A percentile compares a stretch with the other conserved stretches of the same genome.
Conservation (phyloP, 2,329 filamentous ascomycete genomes). For the Xylaria hypoxylon region DNA sequence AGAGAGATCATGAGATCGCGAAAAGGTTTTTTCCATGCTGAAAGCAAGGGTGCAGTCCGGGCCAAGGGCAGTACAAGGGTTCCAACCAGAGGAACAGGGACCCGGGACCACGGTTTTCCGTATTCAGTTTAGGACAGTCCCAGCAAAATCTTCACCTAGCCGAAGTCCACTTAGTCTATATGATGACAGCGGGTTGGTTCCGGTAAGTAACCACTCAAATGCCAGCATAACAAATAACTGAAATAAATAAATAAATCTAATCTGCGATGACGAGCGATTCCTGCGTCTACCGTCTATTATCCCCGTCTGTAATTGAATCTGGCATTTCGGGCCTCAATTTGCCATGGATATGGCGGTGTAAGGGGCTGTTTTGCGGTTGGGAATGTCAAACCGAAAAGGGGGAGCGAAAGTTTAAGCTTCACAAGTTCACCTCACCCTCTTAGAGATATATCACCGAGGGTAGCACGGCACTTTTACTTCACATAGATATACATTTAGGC, state of each 20-base stretch:
- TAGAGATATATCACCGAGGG: too few species aligned
- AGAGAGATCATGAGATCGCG: slow-evolving; percentile 25
- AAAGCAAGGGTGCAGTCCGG: slow-evolving; percentile 15
- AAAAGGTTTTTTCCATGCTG: slow-evolving; percentile 13
- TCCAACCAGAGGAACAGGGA: slow-evolving; percentile 6
- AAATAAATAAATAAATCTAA: not conserved
- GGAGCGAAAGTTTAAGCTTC: not conserved
- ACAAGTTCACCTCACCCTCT: too few species aligned
- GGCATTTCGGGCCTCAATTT: not conserved
- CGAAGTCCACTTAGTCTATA: not conserved
- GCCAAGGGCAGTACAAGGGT: too few species aligned
- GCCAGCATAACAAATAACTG: slow-evolving; percentile 1
- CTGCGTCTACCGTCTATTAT: not conserved
- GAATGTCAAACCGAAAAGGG: slow-evolving; percentile 7
- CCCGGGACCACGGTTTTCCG: slow-evolving; percentile 13
- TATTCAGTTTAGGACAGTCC: slow-evolving; percentile 15
- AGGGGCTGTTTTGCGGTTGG: not conserved
- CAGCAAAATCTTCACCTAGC: slow-evolving; percentile 17
- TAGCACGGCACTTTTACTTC: too few species aligned
- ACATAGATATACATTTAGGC: too few species aligned
- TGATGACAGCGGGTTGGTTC: slow-evolving; percentile 21
- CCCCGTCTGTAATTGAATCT: not conserved
- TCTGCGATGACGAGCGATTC: not conserved
- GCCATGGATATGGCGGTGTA: slow-evolving; percentile 5
- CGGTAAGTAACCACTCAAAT: not conserved